A percentile compares a stretch with the other conserved stretches of the same genome.
Evolutionary conservation across 148 eudicot species (phyloP).

Genomic region (Tetragonia tetragonoides): DNA sequence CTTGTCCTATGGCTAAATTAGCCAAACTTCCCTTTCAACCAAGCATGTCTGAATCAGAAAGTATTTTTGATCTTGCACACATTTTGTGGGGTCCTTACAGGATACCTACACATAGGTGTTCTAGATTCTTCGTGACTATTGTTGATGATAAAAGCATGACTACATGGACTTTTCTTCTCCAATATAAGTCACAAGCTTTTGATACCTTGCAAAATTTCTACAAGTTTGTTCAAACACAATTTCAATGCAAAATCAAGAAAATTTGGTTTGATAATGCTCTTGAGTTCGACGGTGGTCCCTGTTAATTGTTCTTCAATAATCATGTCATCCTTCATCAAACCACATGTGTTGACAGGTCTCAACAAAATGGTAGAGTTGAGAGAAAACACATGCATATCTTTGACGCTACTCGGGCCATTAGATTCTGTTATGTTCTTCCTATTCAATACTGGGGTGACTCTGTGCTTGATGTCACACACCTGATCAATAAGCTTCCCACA

Average conservation of each 20-base stretch:
- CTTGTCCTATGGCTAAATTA: background rate
- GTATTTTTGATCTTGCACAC: background rate
- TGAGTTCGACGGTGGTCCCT: background rate
- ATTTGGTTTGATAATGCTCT: background rate
- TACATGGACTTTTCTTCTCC: background rate
- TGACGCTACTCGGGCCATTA: background rate
- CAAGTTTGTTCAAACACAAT: background rate
- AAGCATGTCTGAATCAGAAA: background rate
- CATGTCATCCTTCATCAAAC: background rate
- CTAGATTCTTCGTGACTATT: background rate
- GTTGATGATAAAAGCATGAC: background rate
- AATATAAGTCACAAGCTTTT: background rate
- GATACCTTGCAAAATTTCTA: background rate
- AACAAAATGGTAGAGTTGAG: constrained; percentile 1
- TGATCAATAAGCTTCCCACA: background rate
- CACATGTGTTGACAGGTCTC: background rate
- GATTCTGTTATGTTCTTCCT: background rate
- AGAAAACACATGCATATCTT: background rate
- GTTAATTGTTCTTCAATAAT: background rate
- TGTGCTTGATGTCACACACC: background rate
- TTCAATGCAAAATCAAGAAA: background rate
- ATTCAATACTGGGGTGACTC: background rate
- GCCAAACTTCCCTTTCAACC: background rate
- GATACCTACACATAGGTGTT: background rate
- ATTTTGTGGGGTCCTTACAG: background rate